These are phyloP conservation scores for Solanum chiquidenum DNA, from an alignment of 257 asterid species.

Conservation along the genomic window DNA sequence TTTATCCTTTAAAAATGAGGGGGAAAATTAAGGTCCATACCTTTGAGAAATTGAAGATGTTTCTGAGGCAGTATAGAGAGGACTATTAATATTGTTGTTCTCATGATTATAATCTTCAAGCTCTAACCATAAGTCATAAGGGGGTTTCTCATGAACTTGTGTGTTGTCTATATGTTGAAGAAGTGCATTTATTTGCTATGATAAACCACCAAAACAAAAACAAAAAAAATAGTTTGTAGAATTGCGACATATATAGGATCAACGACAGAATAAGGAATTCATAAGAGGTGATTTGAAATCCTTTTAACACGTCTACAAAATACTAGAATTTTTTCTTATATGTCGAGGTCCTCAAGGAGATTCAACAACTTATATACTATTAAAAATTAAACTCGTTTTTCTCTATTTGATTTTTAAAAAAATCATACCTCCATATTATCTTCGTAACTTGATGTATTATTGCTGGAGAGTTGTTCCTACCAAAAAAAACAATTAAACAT, in stretches of 20 bases:
- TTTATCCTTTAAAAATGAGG: background rate
- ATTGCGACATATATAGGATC: background rate
- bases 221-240: background rate
- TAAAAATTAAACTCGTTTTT: background rate
- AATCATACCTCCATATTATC: background rate
- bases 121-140: background rate
- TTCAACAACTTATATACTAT: background rate
- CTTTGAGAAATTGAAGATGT: background rate
- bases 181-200: background rate
- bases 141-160: background rate
- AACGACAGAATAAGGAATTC: fast-evolving
- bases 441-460: background rate
- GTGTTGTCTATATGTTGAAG: background rate
- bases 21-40: background rate
- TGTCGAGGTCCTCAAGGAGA: background rate
- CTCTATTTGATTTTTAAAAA: background rate
- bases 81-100: background rate
- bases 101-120: background rate
- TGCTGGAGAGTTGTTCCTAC: background rate
- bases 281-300: background rate
- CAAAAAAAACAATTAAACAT: background rate
- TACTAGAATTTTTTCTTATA: background rate
- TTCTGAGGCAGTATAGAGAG: background rate
- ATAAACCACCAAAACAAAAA: background rate
- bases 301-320: background rate